phyloP scores from a whole-genome alignment of 768 basidiomycete species.

The Leccinum ochraceum region DNA sequence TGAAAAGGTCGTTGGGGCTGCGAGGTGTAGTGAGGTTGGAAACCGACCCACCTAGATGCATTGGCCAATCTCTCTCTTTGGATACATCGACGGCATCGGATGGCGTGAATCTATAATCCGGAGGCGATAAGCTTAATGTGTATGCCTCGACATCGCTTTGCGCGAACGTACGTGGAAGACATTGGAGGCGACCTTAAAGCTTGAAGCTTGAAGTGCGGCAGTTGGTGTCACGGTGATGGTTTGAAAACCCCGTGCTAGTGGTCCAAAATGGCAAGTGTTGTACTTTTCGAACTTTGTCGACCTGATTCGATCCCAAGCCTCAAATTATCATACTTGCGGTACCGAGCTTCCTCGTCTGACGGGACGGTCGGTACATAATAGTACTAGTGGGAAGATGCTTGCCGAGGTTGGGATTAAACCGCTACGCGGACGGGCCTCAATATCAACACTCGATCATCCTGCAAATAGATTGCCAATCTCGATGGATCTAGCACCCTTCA shows the following conservation, averaged over 20 bases:
- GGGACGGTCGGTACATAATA: not conserved
- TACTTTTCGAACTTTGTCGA: not conserved
- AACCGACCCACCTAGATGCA: slow-evolving; percentile 53
- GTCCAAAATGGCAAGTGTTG: slow-evolving; percentile 9
- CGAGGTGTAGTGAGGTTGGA: not conserved
- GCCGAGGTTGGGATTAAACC: not conserved
- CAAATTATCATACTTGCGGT: not conserved
- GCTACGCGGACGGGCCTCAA: not conserved
- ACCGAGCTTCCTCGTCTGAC: not conserved
- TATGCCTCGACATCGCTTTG: not conserved
- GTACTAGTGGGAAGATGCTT: not conserved
- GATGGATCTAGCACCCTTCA: not conserved
- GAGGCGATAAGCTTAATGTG: not conserved
- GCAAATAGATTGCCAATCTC: not conserved
- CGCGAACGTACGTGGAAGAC: slow-evolving; percentile 28
- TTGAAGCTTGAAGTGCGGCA: not conserved
- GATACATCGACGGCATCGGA: slow-evolving; percentile 55
- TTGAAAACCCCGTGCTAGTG: not conserved
- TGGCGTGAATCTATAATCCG: slow-evolving; percentile 53
- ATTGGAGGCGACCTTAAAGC: slow-evolving; percentile 6
- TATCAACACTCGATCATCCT: not conserved
- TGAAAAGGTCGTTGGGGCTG: not conserved
- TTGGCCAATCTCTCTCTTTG: slow-evolving; percentile 74
- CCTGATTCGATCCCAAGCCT: not conserved
- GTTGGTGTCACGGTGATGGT: not conserved